phyloP scores from a whole-genome alignment of 495 filamentous ascomycete species.

The Penicillium goetzii region DNA sequence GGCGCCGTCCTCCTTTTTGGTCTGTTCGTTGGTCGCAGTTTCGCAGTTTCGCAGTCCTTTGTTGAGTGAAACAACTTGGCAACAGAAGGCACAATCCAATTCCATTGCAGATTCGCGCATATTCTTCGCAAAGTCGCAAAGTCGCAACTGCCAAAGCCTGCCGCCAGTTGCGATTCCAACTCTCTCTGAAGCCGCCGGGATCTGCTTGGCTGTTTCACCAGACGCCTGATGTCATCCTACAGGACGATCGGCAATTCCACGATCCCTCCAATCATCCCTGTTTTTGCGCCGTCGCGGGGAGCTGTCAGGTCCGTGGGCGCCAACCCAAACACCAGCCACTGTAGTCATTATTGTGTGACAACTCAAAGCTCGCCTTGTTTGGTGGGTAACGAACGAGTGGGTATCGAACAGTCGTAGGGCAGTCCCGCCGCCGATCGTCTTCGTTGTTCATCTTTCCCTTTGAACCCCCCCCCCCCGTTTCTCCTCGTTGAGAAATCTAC shows the following conservation, averaged over 20 bases:
- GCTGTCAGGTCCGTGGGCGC: slow-evolving; percentile 23
- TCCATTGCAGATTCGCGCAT: background rate
- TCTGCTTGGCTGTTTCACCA: slow-evolving; percentile 41
- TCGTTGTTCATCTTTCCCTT: slow-evolving; percentile 26
- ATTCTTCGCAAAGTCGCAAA: background rate
- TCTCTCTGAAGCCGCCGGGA: slow-evolving; percentile 24
- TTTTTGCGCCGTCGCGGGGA: slow-evolving; percentile 9
- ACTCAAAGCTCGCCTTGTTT: slow-evolving; percentile 7
- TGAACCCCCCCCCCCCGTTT: background rate
- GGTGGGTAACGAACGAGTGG: slow-evolving; percentile 10
- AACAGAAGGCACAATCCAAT: background rate
- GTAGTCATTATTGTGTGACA: slow-evolving; percentile 27
- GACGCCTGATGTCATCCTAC: slow-evolving; percentile 50
- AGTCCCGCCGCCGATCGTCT: slow-evolving; percentile 20
- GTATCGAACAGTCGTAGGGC: background rate
- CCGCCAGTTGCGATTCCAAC: slow-evolving; percentile 2
- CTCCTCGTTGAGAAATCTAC: background rate
- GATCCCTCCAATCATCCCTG: slow-evolving; percentile 33
- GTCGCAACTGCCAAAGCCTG: background rate
- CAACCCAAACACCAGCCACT: slow-evolving; percentile 31
- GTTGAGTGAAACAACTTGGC: background rate
- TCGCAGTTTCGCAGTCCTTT: background rate
- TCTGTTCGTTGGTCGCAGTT: background rate
- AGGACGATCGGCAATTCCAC: slow-evolving; percentile 34
- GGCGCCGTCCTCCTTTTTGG: slow-evolving; percentile 3